Conservation (phyloP, 2,329 filamentous ascomycete species). For the Aspergillus unguis region DNA sequence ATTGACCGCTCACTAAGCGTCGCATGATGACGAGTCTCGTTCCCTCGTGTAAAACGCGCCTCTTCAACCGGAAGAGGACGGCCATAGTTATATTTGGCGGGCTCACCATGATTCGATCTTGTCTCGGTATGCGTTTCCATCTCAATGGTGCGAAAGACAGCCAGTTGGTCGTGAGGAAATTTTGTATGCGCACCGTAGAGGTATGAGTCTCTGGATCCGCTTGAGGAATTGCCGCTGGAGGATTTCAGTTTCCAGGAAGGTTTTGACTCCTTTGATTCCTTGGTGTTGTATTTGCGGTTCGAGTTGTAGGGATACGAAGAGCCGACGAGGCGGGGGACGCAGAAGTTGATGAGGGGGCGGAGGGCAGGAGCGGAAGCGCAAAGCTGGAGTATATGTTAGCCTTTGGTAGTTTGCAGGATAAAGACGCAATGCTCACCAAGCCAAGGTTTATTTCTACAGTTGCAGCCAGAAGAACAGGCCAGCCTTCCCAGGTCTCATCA, state of each 20-base stretch:
- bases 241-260: slow-evolving; percentile 18
- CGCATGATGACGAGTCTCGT: slow-evolving; percentile 18
- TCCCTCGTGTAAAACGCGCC: slow-evolving; percentile 20
- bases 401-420: neutral
- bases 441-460: slow-evolving; percentile 35
- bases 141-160: slow-evolving; percentile 36
- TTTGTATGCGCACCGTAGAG: slow-evolving; percentile 20
- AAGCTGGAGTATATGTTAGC: slow-evolving; percentile 24
- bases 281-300: slow-evolving; percentile 15
- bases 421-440: slow-evolving; percentile 25
- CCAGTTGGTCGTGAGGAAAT: slow-evolving; percentile 20
- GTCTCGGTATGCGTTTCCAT: slow-evolving; percentile 34
- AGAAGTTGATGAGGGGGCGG: slow-evolving; percentile 32
- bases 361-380: slow-evolving; percentile 38
- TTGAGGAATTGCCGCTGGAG: slow-evolving; percentile 22
- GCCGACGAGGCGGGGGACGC: slow-evolving; percentile 31
- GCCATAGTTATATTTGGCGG: slow-evolving; percentile 19
- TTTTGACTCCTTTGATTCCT: slow-evolving; percentile 9
- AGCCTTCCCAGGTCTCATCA: slow-evolving; percentile 35
- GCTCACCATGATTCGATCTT: slow-evolving; percentile 15
- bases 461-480: slow-evolving; percentile 32
- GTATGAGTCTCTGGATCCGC: slow-evolving; percentile 14
- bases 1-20: slow-evolving; percentile 23
- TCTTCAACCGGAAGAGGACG: slow-evolving; percentile 11
- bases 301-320: slow-evolving; percentile 23